Conservation (phyloP, 257 asterid genomes). For the Plantago elongata region DNA sequence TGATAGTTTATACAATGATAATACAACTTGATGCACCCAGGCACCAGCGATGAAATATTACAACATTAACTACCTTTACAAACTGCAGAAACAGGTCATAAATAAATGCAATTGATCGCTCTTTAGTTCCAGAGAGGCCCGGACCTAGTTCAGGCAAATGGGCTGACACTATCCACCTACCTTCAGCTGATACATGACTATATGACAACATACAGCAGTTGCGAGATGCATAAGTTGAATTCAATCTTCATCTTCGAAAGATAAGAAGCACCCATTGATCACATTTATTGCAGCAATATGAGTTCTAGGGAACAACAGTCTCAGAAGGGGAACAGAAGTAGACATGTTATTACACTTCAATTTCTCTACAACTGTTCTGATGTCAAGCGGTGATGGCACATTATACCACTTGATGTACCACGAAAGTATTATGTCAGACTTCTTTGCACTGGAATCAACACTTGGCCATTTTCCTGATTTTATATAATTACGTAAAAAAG, state of each 20-base stretch:
- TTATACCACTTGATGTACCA: slow-evolving; percentile 84
- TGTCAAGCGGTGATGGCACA: slow-evolving; percentile 52
- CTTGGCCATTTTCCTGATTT: slow-evolving; percentile 62
- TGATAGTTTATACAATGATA: too few species aligned
- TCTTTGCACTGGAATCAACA: slow-evolving; percentile 25
- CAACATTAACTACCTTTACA: too few species aligned
- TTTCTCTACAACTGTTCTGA: slow-evolving; percentile 47
- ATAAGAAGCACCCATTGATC: slow-evolving; percentile 31
- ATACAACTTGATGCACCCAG: too few species aligned
- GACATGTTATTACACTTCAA: slow-evolving; percentile 28
- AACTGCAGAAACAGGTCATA: too few species aligned
- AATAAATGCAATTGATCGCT: too few species aligned
- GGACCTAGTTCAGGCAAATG: too few species aligned
- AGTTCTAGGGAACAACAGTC: slow-evolving; percentile 70
- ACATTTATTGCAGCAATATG: slow-evolving; percentile 50
- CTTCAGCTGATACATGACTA: too few species aligned
- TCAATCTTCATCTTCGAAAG: slow-evolving; percentile 23
- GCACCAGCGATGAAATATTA: too few species aligned
- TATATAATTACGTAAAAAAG: slow-evolving; percentile 36
- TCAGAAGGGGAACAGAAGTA: slow-evolving; percentile 58
- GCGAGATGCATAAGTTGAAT: background rate
- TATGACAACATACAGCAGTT: too few species aligned
- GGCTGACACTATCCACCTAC: too few species aligned
- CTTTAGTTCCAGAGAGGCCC: too few species aligned
- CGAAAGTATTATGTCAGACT: slow-evolving; percentile 46